Base-by-base conservation (phyloP, 306 rosid species). In the Dalbergia cochinchinensis region DNA sequence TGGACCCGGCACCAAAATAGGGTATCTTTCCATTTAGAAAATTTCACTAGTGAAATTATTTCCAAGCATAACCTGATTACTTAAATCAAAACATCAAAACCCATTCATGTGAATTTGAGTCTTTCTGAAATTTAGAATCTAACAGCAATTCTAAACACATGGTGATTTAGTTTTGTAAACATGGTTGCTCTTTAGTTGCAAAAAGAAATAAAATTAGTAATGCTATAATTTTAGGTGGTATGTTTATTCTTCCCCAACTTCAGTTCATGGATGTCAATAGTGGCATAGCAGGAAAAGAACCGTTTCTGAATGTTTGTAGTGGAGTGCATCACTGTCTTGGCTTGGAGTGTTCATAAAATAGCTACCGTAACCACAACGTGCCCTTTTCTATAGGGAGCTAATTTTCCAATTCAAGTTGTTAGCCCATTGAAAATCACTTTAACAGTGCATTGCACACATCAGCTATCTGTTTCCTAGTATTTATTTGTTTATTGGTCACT, bases 241-340 rank as follows among this genome's bases (percentile, higher is more conserved):
- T 71, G 72, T 48, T 69, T 41, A 53, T 57, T 71, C 26, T 37
- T n/a, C 3, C 50, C 26, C 33, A 69, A 76, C 57, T n/a, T 63
- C 26, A 45, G n/a, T 11, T 18, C 62, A 62, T 68, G 61, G 45
- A 26, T 61, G 35, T 41, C 61, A 42, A 45, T 44, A 45, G 48
- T 2, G 18, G 16, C 77, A 26, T 53, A 15, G 5, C 47, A 61
- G 31, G 31, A 26, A 1, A 26, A 26, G 31, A 26, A 26, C 31
- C 31, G 31, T 26, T 1, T 26, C 31, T 26, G 31, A 26, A 26
- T 26, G 31, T 26, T 26, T 26, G 2, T 26, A 26, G 31, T 26
- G 31, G 31, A 26, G 31, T 1, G 31, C 31, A 1, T 26, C 3
- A 26, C 31, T 26, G 31, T 26, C 2, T 26, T 26, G 31, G 31